Evolutionary conservation across 106 monocot genomes (phyloP).

Genomic region (Narthecium ossifragum): DNA sequence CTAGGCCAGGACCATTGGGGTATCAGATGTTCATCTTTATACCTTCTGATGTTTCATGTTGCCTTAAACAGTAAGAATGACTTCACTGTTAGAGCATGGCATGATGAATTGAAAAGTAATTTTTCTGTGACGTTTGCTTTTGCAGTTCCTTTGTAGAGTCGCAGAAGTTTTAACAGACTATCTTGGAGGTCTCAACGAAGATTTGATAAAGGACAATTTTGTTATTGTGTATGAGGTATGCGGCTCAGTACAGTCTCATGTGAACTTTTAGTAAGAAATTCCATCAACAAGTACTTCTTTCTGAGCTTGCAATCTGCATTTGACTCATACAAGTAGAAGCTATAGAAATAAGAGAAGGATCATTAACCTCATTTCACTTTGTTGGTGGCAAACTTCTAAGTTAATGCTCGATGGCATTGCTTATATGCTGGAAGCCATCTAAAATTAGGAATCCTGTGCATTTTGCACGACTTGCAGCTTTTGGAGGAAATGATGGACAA

Average conservation of each 20-base stretch:
- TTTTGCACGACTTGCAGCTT: slow-evolving; percentile 48
- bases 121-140: slow-evolving; percentile 3
- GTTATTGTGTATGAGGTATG: slow-evolving; percentile 85
- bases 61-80: neutral
- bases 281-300: no score
- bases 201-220: slow-evolving; percentile 91
- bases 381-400: no score
- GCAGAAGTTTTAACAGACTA: slow-evolving; percentile 84
- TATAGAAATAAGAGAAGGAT: no score
- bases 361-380: no score
- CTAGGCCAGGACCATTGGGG: no score
- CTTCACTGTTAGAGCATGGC: neutral
- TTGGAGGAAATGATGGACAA: slow-evolving; percentile 99
- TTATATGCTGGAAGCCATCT: no score
- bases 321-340: no score
- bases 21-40: neutral
- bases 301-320: no score
- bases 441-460: no score
- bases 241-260: neutral
- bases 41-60: neutral
- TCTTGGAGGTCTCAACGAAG: slow-evolving; percentile 85
- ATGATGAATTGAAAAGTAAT: neutral
- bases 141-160: slow-evolving; percentile 91
- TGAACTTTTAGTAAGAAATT: no score
- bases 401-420: no score